phyloP scores from a whole-genome alignment of 139 green algal species.

The Volvox reticuliferus region DNA sequence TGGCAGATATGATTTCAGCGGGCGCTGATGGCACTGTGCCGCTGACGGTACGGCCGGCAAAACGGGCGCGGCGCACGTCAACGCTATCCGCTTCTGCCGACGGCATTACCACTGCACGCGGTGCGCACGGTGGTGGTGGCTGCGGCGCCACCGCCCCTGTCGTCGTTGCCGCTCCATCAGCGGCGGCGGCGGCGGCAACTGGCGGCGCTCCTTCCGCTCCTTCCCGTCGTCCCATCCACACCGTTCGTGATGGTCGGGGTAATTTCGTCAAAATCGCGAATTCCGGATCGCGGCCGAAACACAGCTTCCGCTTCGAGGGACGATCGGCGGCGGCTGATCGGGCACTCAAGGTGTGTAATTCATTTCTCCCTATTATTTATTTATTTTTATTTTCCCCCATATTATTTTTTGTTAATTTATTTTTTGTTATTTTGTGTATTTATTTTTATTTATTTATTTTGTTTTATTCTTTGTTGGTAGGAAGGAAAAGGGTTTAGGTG shows the following conservation, averaged over 20 bases:
- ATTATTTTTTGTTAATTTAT: too few species aligned
- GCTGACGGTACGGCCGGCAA: background rate
- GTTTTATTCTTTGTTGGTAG: too few species aligned
- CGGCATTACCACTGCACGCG: background rate
- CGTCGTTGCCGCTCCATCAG: background rate
- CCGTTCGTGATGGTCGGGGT: constrained; percentile 20
- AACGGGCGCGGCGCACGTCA: background rate
- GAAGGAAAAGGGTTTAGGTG: too few species aligned
- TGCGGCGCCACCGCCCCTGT: background rate
- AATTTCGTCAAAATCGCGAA: constrained; percentile 48
- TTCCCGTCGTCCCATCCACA: background rate
- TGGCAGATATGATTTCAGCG: too few species aligned
- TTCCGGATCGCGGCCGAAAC: constrained; percentile 19
- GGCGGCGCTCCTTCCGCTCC: background rate
- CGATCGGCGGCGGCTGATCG: constrained; percentile 4
- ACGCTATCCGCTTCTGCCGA: background rate
- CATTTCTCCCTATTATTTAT: too few species aligned
- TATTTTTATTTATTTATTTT: too few species aligned
- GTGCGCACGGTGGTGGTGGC: background rate
- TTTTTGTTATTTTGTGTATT: too few species aligned
- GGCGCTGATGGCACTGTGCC: background rate
- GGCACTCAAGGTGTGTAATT: background rate
- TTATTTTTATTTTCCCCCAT: too few species aligned
- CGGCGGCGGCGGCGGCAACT: background rate
- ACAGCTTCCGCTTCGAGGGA: constrained; percentile 51